These are phyloP conservation scores for Acer saccharum DNA, from an alignment of 345 rosid species.

Conservation along the genomic window DNA sequence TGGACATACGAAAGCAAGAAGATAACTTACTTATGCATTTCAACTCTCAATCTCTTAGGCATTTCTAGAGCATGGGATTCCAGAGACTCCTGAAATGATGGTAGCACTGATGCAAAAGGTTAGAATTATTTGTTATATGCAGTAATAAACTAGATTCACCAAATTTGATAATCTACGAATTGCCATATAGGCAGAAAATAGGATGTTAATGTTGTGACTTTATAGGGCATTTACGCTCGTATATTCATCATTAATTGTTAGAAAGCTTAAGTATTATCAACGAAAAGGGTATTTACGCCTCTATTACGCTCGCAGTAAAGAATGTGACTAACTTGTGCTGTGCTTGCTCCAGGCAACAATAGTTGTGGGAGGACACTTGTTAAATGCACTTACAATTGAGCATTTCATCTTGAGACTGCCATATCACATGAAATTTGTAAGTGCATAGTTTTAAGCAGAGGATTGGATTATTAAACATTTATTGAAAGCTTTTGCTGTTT, in stretches of 20 bases:
- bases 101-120: conserved; percentile 95
- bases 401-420: conserved; percentile 93
- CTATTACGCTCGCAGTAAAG: too few relatives aligned
- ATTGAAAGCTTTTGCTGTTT: background rate
- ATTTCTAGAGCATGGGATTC: conserved; percentile 79
- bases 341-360: conserved; percentile 66
- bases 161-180: background rate
- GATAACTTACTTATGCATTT: conserved; percentile 5
- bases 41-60: conserved; percentile 42
- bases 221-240: background rate
- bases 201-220: background rate
- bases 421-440: conserved; percentile 84
- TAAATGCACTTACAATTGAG: conserved; percentile 84
- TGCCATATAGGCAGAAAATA: background rate
- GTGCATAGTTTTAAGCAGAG: conserved; percentile 21
- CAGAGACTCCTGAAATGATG: conserved; percentile 73
- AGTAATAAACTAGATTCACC: background rate
- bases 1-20: conserved; percentile 5
- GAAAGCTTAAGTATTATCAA: background rate
- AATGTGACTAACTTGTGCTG: background rate
- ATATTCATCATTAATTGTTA: background rate
- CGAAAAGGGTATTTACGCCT: background rate
- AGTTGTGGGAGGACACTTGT: conserved; percentile 68
- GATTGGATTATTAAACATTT: background rate
- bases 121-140: background rate